These are phyloP conservation scores for Auriscalpium microsporum DNA, from an alignment of 768 basidiomycete species.

Conservation along the genomic window DNA sequence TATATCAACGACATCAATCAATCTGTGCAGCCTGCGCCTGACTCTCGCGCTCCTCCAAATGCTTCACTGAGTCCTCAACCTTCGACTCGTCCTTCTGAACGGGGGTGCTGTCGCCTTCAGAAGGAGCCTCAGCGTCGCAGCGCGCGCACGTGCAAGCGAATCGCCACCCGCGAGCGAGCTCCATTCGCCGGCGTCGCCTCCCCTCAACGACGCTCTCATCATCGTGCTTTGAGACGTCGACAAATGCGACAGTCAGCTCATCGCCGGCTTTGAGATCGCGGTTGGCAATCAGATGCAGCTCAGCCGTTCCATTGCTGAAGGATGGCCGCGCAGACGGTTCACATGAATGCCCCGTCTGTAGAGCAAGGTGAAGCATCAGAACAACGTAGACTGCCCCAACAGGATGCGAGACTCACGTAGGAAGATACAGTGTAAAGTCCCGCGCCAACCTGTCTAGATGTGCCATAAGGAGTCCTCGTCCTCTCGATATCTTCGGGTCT, in stretches of 20 bases:
- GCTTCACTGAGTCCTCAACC: constrained; percentile 29
- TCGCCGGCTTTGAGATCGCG: constrained; percentile 67
- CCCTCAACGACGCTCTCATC: constrained; percentile 48
- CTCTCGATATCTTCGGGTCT: constrained; percentile 67
- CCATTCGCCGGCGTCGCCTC: constrained; percentile 56
- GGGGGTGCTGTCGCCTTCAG: constrained; percentile 17
- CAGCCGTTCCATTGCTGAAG: constrained; percentile 57
- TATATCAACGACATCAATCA: neutral
- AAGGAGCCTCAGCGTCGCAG: constrained; percentile 46
- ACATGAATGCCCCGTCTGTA: constrained; percentile 65
- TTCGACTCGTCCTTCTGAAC: constrained; percentile 43
- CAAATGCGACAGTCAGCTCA: constrained; percentile 66
- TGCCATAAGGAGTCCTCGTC: constrained; percentile 72
- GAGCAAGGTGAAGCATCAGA: neutral
- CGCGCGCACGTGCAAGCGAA: constrained; percentile 68
- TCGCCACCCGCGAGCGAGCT: constrained; percentile 75
- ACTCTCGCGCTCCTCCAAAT: constrained; percentile 10
- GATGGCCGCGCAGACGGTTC: constrained; percentile 55
- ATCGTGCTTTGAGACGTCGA: constrained; percentile 51
- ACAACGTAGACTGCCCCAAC: neutral
- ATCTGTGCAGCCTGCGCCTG: constrained; percentile 11
- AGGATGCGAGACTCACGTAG: constrained; percentile 37
- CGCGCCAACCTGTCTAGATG: constrained; percentile 64
- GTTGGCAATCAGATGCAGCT: constrained; percentile 62
- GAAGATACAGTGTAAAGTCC: constrained; percentile 72